phyloP scores from a whole-genome alignment of 106 monocot species.

The Dioscorea alata region DNA sequence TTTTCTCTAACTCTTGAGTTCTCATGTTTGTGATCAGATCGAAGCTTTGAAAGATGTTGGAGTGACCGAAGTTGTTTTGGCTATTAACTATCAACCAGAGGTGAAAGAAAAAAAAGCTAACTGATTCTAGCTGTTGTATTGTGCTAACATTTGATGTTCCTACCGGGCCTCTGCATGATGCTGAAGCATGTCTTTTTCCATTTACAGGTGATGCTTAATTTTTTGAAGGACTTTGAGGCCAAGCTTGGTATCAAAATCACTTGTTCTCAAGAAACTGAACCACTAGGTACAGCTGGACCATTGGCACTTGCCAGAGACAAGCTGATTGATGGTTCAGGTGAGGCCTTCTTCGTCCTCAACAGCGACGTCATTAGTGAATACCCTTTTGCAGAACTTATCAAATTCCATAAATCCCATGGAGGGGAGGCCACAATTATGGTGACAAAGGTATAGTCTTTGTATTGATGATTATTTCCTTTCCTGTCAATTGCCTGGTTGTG shows the following conservation, averaged over 20 bases:
- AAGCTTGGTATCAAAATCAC: conserved; percentile 32
- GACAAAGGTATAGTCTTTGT: conserved; percentile 36
- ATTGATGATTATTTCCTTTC: background rate
- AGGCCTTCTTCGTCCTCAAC: conserved; percentile 55
- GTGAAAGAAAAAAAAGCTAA: background rate
- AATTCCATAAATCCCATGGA: conserved; percentile 53
- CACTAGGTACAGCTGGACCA: conserved; percentile 38
- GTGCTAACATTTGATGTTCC: no score
- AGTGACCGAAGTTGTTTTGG: conserved; percentile 30
- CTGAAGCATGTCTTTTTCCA: background rate
- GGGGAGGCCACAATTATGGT: conserved; percentile 71
- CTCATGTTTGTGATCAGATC: conserved; percentile 14
- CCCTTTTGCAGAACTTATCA: conserved; percentile 43
- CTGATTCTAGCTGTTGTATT: no score
- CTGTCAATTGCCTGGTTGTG: background rate
- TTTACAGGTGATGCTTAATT: conserved; percentile 33
- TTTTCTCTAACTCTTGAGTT: background rate
- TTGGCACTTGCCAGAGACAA: conserved; percentile 38
- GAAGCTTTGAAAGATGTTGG: conserved; percentile 33
- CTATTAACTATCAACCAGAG: conserved; percentile 28
- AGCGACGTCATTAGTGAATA: no score
- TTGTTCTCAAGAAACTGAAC: conserved; percentile 38
- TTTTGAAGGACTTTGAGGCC: conserved; percentile 33
- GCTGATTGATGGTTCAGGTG: conserved; percentile 31
- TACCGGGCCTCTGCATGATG: no score